Conservation (phyloP, 495 filamentous ascomycete genomes). For the Jackrogersella minutella region DNA sequence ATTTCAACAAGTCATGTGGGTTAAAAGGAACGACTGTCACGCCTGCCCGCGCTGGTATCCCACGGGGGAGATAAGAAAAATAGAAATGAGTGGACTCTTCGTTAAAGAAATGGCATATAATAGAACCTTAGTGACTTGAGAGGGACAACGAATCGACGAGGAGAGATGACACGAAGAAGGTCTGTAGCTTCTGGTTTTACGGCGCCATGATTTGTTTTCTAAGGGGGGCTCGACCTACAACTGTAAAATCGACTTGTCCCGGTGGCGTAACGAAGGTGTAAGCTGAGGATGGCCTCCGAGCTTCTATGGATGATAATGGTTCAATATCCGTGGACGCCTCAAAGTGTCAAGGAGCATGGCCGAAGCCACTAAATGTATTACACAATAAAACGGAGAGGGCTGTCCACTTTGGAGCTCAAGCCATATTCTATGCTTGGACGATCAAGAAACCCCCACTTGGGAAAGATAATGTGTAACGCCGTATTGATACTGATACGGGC, state of each 20-base stretch:
- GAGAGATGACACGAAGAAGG: constrained; percentile 15
- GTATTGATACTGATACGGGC: constrained; percentile 27
- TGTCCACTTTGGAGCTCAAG: constrained; percentile 8
- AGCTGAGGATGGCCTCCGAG: constrained; percentile 13
- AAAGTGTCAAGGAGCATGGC: constrained; percentile 16
- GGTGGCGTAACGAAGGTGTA: constrained; percentile 20
- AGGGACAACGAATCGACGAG: background rate
- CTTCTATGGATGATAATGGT: constrained; percentile 12
- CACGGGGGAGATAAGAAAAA: background rate
- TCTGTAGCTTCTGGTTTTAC: constrained; percentile 21
- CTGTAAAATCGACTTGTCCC: constrained; percentile 9
- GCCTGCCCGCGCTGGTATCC: constrained; percentile 11
- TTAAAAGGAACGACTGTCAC: constrained; percentile 22
- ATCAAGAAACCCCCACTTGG: constrained; percentile 21
- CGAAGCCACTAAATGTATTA: constrained; percentile 25
- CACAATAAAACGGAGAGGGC: constrained; percentile 16
- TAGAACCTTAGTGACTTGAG: background rate
- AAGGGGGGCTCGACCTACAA: constrained; percentile 7
- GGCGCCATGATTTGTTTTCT: constrained; percentile 20
- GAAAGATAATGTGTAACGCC: constrained; percentile 18
- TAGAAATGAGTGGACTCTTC: background rate
- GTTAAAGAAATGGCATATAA: background rate
- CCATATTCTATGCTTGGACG: background rate
- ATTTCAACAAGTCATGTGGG: constrained; percentile 24
- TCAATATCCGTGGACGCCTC: constrained; percentile 2